phyloP scores from a whole-genome alignment of 192 early-diverging fungal genomes.

The Coemansia sp. region DNA sequence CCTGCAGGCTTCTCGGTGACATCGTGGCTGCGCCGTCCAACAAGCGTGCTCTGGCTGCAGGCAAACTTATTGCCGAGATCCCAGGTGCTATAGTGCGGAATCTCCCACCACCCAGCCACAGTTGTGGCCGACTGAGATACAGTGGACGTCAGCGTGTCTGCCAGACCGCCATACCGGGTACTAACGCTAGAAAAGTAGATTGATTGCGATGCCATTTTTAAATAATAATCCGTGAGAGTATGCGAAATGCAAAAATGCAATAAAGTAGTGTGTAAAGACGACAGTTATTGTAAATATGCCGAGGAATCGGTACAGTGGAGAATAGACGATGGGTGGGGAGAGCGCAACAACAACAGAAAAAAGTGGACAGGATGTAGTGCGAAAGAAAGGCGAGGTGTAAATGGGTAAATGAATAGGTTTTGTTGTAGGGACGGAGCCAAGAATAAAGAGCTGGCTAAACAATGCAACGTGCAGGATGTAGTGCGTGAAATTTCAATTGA shows the following conservation, averaged over 20 bases:
- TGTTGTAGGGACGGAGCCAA: not conserved
- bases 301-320: not conserved
- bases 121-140: slow-evolving; percentile 10
- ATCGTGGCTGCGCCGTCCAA: slow-evolving; percentile 44
- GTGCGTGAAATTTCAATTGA: not conserved
- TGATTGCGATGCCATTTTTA: slow-evolving; percentile 19
- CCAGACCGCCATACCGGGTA: slow-evolving; percentile 24
- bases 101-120: slow-evolving; percentile 47
- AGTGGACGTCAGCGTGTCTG: slow-evolving; percentile 15
- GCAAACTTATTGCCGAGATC: slow-evolving; percentile 54
- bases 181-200: slow-evolving; percentile 29
- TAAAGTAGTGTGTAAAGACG: not conserved
- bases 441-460: not conserved
- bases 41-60: slow-evolving; percentile 54
- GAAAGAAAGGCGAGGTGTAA: not conserved
- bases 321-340: not conserved
- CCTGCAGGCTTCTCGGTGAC: slow-evolving; percentile 16
- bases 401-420: not conserved
- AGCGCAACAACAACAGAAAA: not conserved
- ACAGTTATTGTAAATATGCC: not conserved
- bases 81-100: slow-evolving; percentile 51
- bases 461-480: slow-evolving; percentile 3
- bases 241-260: slow-evolving; percentile 5
- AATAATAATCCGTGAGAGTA: not conserved
- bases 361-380: not conserved